These are phyloP conservation scores for Vanrija humicola DNA, from an alignment of 1,284 basidiomycete genomes.

Conservation along the genomic window DNA sequence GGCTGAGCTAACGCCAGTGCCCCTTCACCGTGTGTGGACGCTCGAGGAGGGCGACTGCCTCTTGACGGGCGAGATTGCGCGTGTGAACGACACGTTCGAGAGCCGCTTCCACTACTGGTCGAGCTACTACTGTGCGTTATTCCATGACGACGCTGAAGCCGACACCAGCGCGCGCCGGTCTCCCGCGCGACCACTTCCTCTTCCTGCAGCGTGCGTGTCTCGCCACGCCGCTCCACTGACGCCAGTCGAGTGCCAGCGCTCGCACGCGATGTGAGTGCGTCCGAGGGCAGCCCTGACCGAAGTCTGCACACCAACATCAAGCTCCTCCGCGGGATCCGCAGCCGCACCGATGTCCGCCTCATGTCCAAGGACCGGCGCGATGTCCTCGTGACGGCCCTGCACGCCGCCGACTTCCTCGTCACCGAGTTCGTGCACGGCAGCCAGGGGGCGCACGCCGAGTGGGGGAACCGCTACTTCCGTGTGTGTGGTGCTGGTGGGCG, in stretches of 20 bases:
- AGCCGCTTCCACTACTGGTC: constrained; percentile 47
- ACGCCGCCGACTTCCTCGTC: constrained; percentile 22
- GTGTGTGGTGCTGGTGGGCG: neutral
- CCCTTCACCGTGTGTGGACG: constrained; percentile 36
- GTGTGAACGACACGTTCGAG: constrained; percentile 32
- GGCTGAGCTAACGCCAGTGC: constrained; percentile 19
- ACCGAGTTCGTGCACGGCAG: too few species aligned
- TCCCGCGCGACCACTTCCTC: constrained; percentile 10
- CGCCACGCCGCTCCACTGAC: too few species aligned
- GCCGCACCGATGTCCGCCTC: constrained; percentile 22
- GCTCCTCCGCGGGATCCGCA: constrained; percentile 29
- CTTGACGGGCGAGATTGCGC: constrained; percentile 36
- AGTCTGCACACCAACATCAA: constrained; percentile 30
- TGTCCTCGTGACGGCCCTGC: constrained; percentile 25
- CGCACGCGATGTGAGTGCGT: constrained; percentile 9
- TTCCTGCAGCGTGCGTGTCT: constrained; percentile 8
- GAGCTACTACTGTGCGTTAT: constrained; percentile 23
- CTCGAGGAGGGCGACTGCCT: constrained; percentile 19
- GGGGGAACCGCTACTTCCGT: constrained; percentile 1
- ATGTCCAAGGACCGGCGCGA: constrained; percentile 22
- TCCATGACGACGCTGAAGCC: neutral
- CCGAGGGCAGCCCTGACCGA: too few species aligned
- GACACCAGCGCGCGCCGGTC: neutral
- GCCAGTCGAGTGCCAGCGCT: constrained; percentile 15
- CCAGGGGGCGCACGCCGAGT: too few species aligned